Evolutionary conservation across 192 early-diverging fungal species (phyloP).

Genomic region (Linnemannia hyalina): DNA sequence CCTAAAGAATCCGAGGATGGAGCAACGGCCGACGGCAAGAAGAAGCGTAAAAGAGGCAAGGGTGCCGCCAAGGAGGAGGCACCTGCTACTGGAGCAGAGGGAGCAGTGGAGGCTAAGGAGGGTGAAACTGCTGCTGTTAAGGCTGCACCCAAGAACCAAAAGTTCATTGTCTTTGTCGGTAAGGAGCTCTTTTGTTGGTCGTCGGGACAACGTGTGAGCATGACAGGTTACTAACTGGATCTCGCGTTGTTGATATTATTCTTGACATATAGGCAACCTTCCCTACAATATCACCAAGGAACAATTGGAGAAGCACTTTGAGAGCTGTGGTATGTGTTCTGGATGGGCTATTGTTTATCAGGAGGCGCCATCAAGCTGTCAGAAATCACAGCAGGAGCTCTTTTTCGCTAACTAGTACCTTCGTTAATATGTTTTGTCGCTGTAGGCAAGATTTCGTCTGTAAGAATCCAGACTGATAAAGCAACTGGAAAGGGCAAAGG

Average conservation of each 20-base stretch:
- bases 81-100: constrained; percentile 9
- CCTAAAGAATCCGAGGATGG: constrained; percentile 1
- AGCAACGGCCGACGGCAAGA: constrained; percentile 25
- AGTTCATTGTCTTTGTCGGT: constrained; percentile 58
- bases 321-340: constrained; percentile 60
- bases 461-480: constrained; percentile 78
- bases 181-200: neutral
- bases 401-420: neutral
- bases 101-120: constrained; percentile 1
- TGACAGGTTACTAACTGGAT: neutral
- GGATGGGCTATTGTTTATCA: neutral
- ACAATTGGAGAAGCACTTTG: constrained; percentile 71
- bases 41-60: constrained; percentile 54
- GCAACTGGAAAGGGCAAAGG: constrained; percentile 77
- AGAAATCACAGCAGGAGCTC: neutral
- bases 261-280: constrained; percentile 63
- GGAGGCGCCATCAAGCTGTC: no score
- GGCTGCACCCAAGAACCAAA: constrained; percentile 42
- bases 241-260: neutral
- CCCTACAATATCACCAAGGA: constrained; percentile 75
- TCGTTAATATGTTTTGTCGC: neutral
- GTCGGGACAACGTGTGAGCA: no score
- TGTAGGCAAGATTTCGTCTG: constrained; percentile 63
- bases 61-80: constrained; percentile 36
- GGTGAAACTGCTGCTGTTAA: constrained; percentile 15